Evolutionary conservation across 805 yeast species (phyloP).

Genomic region (Suhomyces kilbournensis): DNA sequence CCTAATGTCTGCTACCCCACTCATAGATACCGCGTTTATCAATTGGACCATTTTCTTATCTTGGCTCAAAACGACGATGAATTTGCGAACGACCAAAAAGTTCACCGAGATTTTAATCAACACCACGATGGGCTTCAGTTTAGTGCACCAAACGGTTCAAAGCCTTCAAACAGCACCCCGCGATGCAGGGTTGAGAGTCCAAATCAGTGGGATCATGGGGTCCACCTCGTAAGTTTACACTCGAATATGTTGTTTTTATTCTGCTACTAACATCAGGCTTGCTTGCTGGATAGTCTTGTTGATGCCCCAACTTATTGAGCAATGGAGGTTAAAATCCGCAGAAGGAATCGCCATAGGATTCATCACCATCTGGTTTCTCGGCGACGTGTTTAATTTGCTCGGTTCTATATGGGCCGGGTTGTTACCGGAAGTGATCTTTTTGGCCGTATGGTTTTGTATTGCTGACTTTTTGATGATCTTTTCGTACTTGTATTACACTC

Average conservation of each 20-base stretch:
- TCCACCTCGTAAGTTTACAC: conserved; percentile 49
- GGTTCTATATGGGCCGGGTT: conserved; percentile 72
- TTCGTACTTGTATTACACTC: conserved; percentile 57
- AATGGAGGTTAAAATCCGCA: conserved; percentile 71
- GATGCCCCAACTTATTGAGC: conserved; percentile 76
- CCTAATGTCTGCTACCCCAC: background rate
- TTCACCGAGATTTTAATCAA: background rate
- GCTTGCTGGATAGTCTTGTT: conserved; percentile 80
- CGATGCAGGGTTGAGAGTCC: conserved; percentile 27
- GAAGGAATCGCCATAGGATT: conserved; percentile 75
- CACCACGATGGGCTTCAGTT: conserved; percentile 3
- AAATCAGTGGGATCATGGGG: conserved; percentile 63
- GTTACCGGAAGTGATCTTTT: conserved; percentile 63
- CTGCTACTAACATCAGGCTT: conserved; percentile 32
- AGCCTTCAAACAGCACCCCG: background rate
- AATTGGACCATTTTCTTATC: background rate
- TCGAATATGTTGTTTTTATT: too few relatives aligned
- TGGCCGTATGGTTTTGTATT: conserved; percentile 75
- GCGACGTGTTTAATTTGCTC: conserved; percentile 63
- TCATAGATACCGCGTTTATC: background rate
- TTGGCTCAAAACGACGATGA: background rate
- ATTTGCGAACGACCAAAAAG: background rate
- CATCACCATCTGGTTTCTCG: conserved; percentile 65
- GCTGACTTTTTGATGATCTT: conserved; percentile 60
- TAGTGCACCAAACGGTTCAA: background rate